Evolutionary conservation across 163 green algal genomes (phyloP).

Genomic region (Scenedesmus sp.): DNA sequence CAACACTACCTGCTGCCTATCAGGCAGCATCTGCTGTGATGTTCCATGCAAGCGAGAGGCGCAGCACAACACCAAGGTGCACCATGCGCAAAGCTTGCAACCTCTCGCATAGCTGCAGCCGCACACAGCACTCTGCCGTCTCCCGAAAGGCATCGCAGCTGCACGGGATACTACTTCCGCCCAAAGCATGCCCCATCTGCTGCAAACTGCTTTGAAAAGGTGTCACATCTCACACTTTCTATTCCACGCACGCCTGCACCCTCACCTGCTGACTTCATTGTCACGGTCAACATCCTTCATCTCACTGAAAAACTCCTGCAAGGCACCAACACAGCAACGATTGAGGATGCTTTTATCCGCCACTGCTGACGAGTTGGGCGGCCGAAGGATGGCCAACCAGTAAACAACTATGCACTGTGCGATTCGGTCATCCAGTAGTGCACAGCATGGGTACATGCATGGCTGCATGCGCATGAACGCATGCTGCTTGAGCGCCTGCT

Average conservation of each 20-base stretch:
- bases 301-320: constrained; percentile 86
- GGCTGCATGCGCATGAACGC: not conserved
- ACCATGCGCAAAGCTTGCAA: not conserved
- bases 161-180: not conserved
- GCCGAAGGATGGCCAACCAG: not conserved
- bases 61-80: not conserved
- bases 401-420: no score
- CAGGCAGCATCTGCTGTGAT: not conserved
- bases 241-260: not conserved
- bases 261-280: constrained; percentile 89
- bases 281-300: constrained; percentile 89
- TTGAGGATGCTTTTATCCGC: not conserved
- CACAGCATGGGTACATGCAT: not conserved
- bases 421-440: not conserved
- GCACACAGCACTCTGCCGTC: not conserved
- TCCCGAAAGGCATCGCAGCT: no score
- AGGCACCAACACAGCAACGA: not conserved
- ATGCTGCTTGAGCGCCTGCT: not conserved
- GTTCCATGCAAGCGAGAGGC: not conserved
- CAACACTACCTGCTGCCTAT: not conserved
- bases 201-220: not conserved
- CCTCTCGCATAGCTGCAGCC: not conserved
- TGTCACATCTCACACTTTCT: not conserved
- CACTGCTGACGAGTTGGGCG: not conserved
- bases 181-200: not conserved